Percentiles rank a stretch among this genome's conserved stretches.
Conservation (phyloP, 2,329 filamentous ascomycete species). For the Colletotrichum sp. region DNA sequence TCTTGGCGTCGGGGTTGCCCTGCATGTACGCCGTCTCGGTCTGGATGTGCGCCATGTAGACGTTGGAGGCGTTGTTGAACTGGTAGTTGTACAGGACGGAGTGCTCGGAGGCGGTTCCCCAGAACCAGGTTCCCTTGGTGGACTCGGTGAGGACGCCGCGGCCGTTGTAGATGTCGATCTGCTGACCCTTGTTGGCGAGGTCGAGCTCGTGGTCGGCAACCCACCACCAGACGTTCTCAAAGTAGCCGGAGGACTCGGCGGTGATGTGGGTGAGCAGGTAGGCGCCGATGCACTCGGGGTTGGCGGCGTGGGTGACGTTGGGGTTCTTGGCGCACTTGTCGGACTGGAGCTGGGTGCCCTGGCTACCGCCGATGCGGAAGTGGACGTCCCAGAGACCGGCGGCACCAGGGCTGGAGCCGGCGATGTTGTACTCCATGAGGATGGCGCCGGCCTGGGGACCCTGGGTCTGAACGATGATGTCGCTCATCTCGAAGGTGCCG, state of each 20-base stretch:
- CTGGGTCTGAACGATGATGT: constrained; percentile 83
- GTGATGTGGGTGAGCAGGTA: constrained; percentile 75
- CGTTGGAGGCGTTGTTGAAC: constrained; percentile 75
- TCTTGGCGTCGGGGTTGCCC: constrained; percentile 76
- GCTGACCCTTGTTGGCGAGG: constrained; percentile 66
- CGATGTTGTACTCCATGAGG: constrained; percentile 90
- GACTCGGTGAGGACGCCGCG: constrained; percentile 84
- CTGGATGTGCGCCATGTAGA: constrained; percentile 86
- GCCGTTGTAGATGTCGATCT: constrained; percentile 88
- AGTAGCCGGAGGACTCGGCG: constrained; percentile 69
- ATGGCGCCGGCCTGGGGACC: constrained; percentile 87
- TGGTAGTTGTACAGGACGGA: constrained; percentile 83
- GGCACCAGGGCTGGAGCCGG: constrained; percentile 68
- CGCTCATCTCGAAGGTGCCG: constrained; percentile 85
- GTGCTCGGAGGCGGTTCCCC: constrained; percentile 75
- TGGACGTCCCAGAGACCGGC: constrained; percentile 96
- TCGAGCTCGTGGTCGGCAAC: constrained; percentile 91
- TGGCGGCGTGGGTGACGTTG: constrained; percentile 62
- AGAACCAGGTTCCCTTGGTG: constrained; percentile 78
- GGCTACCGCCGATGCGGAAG: constrained; percentile 86
- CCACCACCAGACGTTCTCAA: constrained; percentile 94
- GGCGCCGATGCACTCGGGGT: constrained; percentile 73
- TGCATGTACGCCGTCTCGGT: constrained; percentile 92
- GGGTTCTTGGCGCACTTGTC: constrained; percentile 82
- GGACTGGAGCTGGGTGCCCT: constrained; percentile 83